These are phyloP conservation scores for Kurtzmaniella natalensis DNA, from an alignment of 1,139 yeast species.

Conservation along the genomic window DNA sequence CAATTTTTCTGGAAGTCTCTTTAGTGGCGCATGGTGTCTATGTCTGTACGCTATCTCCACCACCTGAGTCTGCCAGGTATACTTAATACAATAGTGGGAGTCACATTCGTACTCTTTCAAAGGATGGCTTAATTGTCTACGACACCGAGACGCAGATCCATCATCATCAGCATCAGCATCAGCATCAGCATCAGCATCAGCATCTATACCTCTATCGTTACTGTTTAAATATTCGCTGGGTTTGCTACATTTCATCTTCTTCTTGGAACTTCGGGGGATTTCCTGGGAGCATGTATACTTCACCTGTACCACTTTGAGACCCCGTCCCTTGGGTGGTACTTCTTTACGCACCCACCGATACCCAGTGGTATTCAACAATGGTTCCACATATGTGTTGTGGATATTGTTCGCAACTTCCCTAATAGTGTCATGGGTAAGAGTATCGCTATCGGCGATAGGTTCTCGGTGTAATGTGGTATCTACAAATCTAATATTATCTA, in stretches of 20 bases:
- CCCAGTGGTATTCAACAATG: slow-evolving; percentile 14
- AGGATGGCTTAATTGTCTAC: slow-evolving; percentile 16
- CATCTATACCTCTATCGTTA: not conserved
- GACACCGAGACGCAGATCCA: slow-evolving; percentile 4
- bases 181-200: not conserved
- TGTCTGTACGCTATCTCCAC: slow-evolving; percentile 14
- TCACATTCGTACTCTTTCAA: slow-evolving; percentile 16
- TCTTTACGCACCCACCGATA: slow-evolving; percentile 18
- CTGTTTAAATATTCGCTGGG: not conserved
- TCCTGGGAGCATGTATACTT: slow-evolving; percentile 19
- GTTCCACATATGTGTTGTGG: slow-evolving; percentile 16
- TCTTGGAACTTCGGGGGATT: slow-evolving; percentile 2
- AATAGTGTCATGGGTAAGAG: slow-evolving; percentile 1
- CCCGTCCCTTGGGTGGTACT: slow-evolving; percentile 16
- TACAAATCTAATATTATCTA: slow-evolving; percentile 7
- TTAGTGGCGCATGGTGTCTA: slow-evolving; percentile 14
- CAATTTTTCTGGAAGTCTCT: slow-evolving; percentile 15
- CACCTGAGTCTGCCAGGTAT: slow-evolving; percentile 13
- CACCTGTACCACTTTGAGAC: slow-evolving; percentile 15
- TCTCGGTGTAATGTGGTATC: slow-evolving; percentile 7
- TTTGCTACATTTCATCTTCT: not conserved
- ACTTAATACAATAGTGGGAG: slow-evolving; percentile 14
- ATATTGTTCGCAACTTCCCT: slow-evolving; percentile 9
- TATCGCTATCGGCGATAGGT: not conserved
- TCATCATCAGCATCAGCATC: not conserved